Evolutionary conservation across 1,284 basidiomycete genomes (phyloP).

Genomic region (Tranzscheliella williamsii): DNA sequence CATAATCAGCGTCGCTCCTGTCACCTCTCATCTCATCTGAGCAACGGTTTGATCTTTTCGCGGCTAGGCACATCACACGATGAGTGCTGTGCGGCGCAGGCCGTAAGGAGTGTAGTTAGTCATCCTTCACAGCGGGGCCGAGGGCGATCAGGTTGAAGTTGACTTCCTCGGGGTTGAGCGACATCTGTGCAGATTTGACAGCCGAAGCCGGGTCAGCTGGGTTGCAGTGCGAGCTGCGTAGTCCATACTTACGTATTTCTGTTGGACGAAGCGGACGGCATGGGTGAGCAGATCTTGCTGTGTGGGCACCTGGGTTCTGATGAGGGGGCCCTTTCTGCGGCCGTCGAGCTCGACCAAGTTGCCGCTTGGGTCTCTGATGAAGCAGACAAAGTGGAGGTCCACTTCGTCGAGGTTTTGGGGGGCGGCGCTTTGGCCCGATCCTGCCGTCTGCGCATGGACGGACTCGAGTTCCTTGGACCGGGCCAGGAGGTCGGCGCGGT

Average conservation of each 20-base stretch:
- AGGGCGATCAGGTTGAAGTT: constrained; percentile 59
- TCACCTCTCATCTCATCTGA: too few relatives aligned
- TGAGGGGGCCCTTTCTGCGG: constrained; percentile 50
- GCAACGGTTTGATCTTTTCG: too few relatives aligned
- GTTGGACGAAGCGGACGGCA: constrained; percentile 46
- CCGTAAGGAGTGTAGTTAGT: too few relatives aligned
- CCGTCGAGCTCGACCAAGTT: constrained; percentile 58
- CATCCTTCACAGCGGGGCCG: constrained; percentile 13
- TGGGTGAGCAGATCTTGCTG: constrained; percentile 35
- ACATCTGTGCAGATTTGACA: constrained; percentile 42
- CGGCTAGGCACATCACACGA: too few relatives aligned
- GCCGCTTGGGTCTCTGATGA: constrained; percentile 45
- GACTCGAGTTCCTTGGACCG: constrained; percentile 35
- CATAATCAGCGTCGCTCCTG: background rate
- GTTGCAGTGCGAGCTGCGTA: too few relatives aligned
- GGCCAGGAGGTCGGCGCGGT: constrained; percentile 30
- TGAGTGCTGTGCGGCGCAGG: too few relatives aligned
- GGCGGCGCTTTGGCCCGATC: constrained; percentile 51
- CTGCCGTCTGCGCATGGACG: constrained; percentile 48
- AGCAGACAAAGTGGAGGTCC: constrained; percentile 59
- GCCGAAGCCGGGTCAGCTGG: background rate
- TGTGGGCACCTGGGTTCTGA: constrained; percentile 26
- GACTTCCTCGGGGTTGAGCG: constrained; percentile 44
- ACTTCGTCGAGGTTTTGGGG: constrained; percentile 54
- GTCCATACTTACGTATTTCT: constrained; percentile 53